Percentiles rank a stretch among this genome's conserved stretches.
Conservation (phyloP, 495 filamentous ascomycete genomes). For the Tuber umbilicatum region DNA sequence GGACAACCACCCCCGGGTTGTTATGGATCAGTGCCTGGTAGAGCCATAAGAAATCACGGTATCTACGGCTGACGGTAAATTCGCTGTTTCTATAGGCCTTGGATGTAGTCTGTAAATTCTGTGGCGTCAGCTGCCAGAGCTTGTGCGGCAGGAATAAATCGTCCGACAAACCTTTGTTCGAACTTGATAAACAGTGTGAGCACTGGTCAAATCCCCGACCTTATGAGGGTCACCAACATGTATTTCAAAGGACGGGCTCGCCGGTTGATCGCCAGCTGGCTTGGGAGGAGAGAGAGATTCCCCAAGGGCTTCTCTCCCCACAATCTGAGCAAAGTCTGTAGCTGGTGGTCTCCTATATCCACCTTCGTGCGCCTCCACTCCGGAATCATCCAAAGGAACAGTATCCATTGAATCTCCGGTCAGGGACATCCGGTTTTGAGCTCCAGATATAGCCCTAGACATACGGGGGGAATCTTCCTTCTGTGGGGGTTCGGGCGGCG, state of each 20-base stretch:
- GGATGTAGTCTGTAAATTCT: conserved; percentile 65
- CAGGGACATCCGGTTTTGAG: conserved; percentile 9
- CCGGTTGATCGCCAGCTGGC: conserved; percentile 69
- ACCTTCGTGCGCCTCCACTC: conserved; percentile 43
- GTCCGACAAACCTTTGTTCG: conserved; percentile 67
- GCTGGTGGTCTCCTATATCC: conserved; percentile 45
- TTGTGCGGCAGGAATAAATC: not conserved
- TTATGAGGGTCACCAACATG: conserved; percentile 94
- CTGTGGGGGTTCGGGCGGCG: conserved; percentile 78
- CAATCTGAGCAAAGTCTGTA: conserved; percentile 64
- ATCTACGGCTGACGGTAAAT: conserved; percentile 85
- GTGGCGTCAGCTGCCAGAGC: conserved; percentile 5
- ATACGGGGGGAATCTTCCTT: conserved; percentile 58
- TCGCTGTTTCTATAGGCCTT: conserved; percentile 88
- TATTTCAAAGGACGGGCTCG: conserved; percentile 86
- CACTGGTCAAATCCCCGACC: conserved; percentile 91
- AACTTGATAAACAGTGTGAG: conserved; percentile 95
- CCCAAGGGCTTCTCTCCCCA: conserved; percentile 46
- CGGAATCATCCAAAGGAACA: conserved; percentile 58
- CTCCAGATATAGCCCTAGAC: conserved; percentile 11
- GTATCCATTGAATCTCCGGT: conserved; percentile 51
- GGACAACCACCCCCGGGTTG: conserved; percentile 90
- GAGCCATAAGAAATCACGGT: conserved; percentile 95
- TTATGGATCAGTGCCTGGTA: conserved; percentile 89
- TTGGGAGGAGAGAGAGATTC: not conserved